phyloP scores from a whole-genome alignment of 768 basidiomycete species.

The Cantharellus anzutake region DNA sequence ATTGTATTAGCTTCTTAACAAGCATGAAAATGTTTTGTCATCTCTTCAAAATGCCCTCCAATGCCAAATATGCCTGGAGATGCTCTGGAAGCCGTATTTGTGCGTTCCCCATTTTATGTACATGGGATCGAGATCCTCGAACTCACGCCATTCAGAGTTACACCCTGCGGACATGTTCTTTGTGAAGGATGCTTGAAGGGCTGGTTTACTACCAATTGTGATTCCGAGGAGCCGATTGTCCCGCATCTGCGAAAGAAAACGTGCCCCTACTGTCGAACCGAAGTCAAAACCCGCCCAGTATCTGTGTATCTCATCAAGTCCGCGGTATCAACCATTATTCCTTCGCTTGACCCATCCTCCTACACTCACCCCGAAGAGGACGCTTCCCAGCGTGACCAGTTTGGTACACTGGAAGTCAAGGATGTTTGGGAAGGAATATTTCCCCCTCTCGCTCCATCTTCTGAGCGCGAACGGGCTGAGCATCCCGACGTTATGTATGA shows the following conservation, averaged over 20 bases:
- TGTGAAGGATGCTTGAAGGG: constrained; percentile 27
- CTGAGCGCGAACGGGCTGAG: not conserved
- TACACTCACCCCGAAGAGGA: not conserved
- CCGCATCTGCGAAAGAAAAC: constrained; percentile 20
- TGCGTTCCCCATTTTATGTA: constrained; percentile 20
- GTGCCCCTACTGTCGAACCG: constrained; percentile 27
- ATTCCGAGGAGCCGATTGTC: constrained; percentile 6
- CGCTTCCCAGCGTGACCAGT: constrained; percentile 8
- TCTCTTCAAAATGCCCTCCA: constrained; percentile 44
- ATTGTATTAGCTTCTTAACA: constrained; percentile 25
- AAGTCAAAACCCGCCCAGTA: constrained; percentile 27
- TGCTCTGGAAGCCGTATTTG: constrained; percentile 53
- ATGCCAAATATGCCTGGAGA: constrained; percentile 64
- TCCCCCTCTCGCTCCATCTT: constrained; percentile 9
- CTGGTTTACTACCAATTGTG: constrained; percentile 44
- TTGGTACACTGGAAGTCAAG: constrained; percentile 11
- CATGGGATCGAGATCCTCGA: too few species aligned
- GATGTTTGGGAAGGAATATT: constrained; percentile 60
- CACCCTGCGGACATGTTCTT: constrained; percentile 5
- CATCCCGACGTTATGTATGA: constrained; percentile 38
- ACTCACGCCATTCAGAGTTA: not conserved
- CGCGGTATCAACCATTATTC: constrained; percentile 27
- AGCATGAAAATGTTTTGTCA: constrained; percentile 33
- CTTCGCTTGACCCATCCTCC: constrained; percentile 27
- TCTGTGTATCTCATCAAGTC: constrained; percentile 31